These are phyloP conservation scores for Stephanocyclus meneghinianus DNA, from an alignment of 352 stramenopile genomes.

Conservation along the genomic window DNA sequence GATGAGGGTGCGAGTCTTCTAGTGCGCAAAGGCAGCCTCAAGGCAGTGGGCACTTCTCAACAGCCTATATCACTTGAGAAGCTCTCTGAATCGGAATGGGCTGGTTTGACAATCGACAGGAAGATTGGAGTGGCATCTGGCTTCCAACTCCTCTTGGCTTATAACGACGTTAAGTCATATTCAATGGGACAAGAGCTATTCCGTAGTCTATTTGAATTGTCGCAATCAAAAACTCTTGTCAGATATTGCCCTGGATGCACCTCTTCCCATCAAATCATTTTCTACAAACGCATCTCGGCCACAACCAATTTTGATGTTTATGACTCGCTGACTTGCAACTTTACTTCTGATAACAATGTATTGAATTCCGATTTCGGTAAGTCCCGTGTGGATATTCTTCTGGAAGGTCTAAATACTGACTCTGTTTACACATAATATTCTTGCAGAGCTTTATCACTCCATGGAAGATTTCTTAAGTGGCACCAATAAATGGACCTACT, in stretches of 20 bases:
- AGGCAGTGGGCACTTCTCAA: slow-evolving; percentile 1
- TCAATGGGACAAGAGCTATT: background rate
- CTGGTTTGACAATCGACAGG: background rate
- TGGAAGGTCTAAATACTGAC: too few relatives aligned
- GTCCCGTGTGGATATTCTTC: background rate
- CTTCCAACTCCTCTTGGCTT: slow-evolving; percentile 3
- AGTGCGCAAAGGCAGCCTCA: slow-evolving; percentile 11
- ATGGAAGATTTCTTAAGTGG: slow-evolving; percentile 3
- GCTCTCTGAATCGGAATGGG: background rate
- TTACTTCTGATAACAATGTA: slow-evolving; percentile 1
- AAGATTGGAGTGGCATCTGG: slow-evolving; percentile 1
- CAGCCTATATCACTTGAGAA: slow-evolving; percentile 12
- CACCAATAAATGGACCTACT: slow-evolving; percentile 6
- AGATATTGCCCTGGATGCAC: slow-evolving; percentile 6
- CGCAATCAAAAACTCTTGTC: background rate
- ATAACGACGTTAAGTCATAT: background rate
- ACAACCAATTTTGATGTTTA: background rate
- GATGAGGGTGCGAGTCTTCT: background rate
- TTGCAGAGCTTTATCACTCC: background rate
- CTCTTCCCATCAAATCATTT: slow-evolving; percentile 9
- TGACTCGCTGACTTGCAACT: slow-evolving; percentile 1
- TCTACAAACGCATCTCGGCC: slow-evolving; percentile 5
- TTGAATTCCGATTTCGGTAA: slow-evolving; percentile 8
- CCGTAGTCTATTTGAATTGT: background rate
- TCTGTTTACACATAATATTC: too few relatives aligned